Percentiles rank a stretch among this genome's conserved stretches.
Evolutionary conservation across 129 eudicot species (phyloP).

Genomic region (Apium graveolens): DNA sequence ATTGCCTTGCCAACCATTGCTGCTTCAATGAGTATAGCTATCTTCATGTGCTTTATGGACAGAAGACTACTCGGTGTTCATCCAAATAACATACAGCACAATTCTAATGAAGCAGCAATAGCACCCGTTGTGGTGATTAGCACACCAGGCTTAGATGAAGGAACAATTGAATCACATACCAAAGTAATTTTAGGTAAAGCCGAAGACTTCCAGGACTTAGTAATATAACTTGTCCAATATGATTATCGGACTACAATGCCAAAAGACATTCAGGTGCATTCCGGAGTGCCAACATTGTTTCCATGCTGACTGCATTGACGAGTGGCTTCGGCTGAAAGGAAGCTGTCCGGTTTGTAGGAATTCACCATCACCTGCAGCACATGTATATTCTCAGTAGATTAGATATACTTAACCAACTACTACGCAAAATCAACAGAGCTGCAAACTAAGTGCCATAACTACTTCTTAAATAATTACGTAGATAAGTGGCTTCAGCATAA

Average conservation of each 20-base stretch:
- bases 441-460: neutral
- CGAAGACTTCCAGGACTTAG: conserved; percentile 10
- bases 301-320: conserved; percentile 12
- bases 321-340: conserved; percentile 12
- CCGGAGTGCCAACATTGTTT: conserved; percentile 12
- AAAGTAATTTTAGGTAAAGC: conserved; percentile 10
- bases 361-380: conserved; percentile 8
- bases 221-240: conserved; percentile 7
- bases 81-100: neutral
- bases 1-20: neutral
- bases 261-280: conserved; percentile 13
- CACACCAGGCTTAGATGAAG: conserved; percentile 11
- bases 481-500: neutral
- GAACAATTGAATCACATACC: conserved; percentile 2
- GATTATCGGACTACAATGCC: conserved; percentile 13
- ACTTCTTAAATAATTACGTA: neutral
- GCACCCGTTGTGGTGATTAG: neutral
- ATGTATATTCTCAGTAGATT: neutral
- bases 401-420: neutral
- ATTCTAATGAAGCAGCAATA: neutral
- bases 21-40: conserved; percentile 1
- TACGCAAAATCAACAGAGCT: neutral
- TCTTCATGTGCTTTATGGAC: conserved; percentile 2
- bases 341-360: conserved; percentile 11
- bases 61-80: neutral